Percentiles rank a stretch among this genome's conserved stretches.
Conservation (phyloP, 1,284 basidiomycete genomes). For the Omphalotus olearius region DNA sequence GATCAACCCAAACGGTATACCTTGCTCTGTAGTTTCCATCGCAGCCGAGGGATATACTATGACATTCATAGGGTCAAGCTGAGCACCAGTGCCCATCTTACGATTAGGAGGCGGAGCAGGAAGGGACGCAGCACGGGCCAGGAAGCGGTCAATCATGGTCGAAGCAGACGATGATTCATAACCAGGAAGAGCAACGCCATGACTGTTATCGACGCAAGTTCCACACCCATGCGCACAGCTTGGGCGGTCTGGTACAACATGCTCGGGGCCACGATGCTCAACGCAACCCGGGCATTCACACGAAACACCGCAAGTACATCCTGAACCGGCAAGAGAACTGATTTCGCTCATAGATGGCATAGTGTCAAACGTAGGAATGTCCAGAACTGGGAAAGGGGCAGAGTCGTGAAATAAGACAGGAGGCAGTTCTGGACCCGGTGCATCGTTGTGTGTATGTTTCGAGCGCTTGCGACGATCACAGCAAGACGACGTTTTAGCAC, state of each 20-base stretch:
- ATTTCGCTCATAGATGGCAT: slow-evolving; percentile 60
- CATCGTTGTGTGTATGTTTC: slow-evolving; percentile 22
- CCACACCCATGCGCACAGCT: slow-evolving; percentile 60
- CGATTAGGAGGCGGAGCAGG: slow-evolving; percentile 48
- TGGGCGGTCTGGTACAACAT: slow-evolving; percentile 38
- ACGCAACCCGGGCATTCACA: slow-evolving; percentile 74
- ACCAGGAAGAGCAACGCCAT: slow-evolving; percentile 39
- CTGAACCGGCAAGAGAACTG: slow-evolving; percentile 52
- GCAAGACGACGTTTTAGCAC: slow-evolving; percentile 11
- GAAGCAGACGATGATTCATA: slow-evolving; percentile 18
- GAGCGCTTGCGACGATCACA: slow-evolving; percentile 28
- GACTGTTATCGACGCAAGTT: slow-evolving; percentile 55
- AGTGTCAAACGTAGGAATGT: slow-evolving; percentile 42
- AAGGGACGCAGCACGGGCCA: slow-evolving; percentile 57
- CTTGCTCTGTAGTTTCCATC: slow-evolving; percentile 30
- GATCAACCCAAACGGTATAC: slow-evolving; percentile 43
- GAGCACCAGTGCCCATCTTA: slow-evolving; percentile 29
- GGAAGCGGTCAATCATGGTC: slow-evolving; percentile 53
- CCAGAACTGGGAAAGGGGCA: slow-evolving; percentile 17
- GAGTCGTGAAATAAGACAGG: slow-evolving; percentile 33
- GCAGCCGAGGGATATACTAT: slow-evolving; percentile 40
- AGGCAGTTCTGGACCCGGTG: slow-evolving; percentile 35
- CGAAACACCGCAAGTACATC: slow-evolving; percentile 64
- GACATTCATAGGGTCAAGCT: slow-evolving; percentile 46
- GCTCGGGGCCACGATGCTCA: slow-evolving; percentile 53